These are phyloP conservation scores for Acanthamoeba royreba DNA, from an alignment of 208 protist species.

Conservation along the genomic window DNA sequence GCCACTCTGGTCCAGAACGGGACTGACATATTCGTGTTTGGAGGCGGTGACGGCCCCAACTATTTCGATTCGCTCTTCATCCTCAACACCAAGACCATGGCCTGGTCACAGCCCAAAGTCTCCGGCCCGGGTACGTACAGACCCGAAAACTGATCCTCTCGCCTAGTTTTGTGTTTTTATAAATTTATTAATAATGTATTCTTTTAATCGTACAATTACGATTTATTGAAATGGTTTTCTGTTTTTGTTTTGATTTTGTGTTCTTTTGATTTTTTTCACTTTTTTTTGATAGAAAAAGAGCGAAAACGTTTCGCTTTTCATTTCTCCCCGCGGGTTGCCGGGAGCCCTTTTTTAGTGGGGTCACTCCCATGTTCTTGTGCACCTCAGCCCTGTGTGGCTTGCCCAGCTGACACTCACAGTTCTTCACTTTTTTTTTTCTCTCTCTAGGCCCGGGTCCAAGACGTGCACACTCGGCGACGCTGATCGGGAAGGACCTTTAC, in stretches of 20 bases:
- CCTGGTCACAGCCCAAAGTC: background rate
- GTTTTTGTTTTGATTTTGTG: too few relatives aligned
- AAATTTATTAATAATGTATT: too few relatives aligned
- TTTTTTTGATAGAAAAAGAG: too few relatives aligned
- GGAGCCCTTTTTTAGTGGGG: too few relatives aligned
- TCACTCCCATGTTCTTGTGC: too few relatives aligned
- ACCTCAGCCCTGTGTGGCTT: too few relatives aligned
- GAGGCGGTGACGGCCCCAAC: background rate
- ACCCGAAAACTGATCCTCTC: background rate
- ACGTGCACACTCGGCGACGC: background rate
- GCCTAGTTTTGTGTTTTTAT: too few relatives aligned
- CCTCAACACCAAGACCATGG: slow-evolving; percentile 13
- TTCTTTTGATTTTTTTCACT: too few relatives aligned
- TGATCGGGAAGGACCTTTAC: background rate
- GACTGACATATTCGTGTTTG: slow-evolving; percentile 19
- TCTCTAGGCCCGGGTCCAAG: background rate
- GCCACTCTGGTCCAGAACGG: slow-evolving; percentile 29
- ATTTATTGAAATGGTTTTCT: too few relatives aligned
- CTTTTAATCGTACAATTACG: too few relatives aligned
- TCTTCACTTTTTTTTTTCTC: background rate
- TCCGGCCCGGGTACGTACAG: background rate
- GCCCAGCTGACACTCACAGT: background rate
- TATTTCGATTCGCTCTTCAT: slow-evolving; percentile 5
- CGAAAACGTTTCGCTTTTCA: too few relatives aligned
- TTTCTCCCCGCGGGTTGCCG: too few relatives aligned